phyloP scores from a whole-genome alignment of 805 yeast species.

The Suhomyces faveliae region DNA sequence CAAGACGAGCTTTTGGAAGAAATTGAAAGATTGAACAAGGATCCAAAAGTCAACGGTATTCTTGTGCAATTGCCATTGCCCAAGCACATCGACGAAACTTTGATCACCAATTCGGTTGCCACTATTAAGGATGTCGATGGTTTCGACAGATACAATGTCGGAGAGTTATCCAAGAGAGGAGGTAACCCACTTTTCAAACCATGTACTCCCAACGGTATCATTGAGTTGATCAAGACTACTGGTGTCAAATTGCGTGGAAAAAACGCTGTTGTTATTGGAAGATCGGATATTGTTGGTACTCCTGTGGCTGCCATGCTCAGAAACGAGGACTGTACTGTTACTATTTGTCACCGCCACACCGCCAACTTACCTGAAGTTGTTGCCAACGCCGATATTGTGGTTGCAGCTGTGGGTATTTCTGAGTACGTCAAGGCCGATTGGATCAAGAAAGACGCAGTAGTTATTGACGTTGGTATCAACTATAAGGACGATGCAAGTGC shows the following conservation, averaged over 20 bases:
- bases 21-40: conserved; percentile 66
- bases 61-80: conserved; percentile 92
- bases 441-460: conserved; percentile 65
- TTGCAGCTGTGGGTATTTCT: conserved; percentile 75
- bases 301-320: conserved; percentile 86
- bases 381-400: conserved; percentile 68
- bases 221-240: conserved; percentile 71
- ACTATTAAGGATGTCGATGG: conserved; percentile 94
- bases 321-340: conserved; percentile 82
- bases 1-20: conserved; percentile 60
- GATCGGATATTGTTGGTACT: conserved; percentile 94
- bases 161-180: conserved; percentile 84
- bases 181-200: conserved; percentile 84
- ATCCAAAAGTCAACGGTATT: conserved; percentile 78
- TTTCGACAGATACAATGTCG: conserved; percentile 82
- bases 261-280: conserved; percentile 86
- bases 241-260: conserved; percentile 72
- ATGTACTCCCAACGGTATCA: conserved; percentile 93
- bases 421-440: conserved; percentile 72
- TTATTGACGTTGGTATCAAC: conserved; percentile 83
- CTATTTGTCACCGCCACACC: conserved; percentile 78
- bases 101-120: conserved; percentile 76
- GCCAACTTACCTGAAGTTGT: conserved; percentile 55
- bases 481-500: conserved; percentile 63
- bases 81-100: conserved; percentile 69